Percentiles rank a stretch among this genome's conserved stretches.
These are phyloP conservation scores for Mycena olivaceomarginata DNA, from an alignment of 768 basidiomycete species.

Conservation along the genomic window DNA sequence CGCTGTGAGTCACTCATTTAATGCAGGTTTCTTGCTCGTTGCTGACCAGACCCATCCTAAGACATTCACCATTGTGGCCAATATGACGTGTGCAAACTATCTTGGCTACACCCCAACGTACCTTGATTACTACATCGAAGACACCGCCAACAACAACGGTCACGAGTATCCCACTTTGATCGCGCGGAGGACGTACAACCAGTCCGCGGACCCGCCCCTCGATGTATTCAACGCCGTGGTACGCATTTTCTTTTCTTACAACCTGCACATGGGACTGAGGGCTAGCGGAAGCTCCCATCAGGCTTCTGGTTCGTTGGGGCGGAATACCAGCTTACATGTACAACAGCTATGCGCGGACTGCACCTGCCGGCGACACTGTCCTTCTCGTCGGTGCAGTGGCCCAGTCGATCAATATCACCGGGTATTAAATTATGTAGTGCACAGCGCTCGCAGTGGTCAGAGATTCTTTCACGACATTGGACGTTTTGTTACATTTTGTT, in stretches of 20 bases:
- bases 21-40: neutral
- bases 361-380: slow-evolving; percentile 21
- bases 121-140: slow-evolving; percentile 32
- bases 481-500: slow-evolving; percentile 10
- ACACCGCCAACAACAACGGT: slow-evolving; percentile 19
- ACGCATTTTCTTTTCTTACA: slow-evolving; percentile 7
- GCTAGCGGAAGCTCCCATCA: slow-evolving; percentile 9
- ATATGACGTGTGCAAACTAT: slow-evolving; percentile 27
- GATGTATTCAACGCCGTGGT: slow-evolving; percentile 26
- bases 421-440: slow-evolving; percentile 21
- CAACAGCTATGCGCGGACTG: slow-evolving; percentile 26
- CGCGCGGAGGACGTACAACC: slow-evolving; percentile 22
- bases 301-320: slow-evolving; percentile 30
- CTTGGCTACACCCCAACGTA: slow-evolving; percentile 34
- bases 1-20: slow-evolving; percentile 20
- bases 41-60: slow-evolving; percentile 8
- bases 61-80: slow-evolving; percentile 23
- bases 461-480: slow-evolving; percentile 11
- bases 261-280: neutral
- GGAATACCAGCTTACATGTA: slow-evolving; percentile 23
- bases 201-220: slow-evolving; percentile 10
- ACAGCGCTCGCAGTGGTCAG: neutral
- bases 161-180: slow-evolving; percentile 22
- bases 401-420: slow-evolving; percentile 23
- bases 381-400: slow-evolving; percentile 19